Conservation (phyloP, 2,329 filamentous ascomycete genomes). For the Aspergillus neoniger region DNA sequence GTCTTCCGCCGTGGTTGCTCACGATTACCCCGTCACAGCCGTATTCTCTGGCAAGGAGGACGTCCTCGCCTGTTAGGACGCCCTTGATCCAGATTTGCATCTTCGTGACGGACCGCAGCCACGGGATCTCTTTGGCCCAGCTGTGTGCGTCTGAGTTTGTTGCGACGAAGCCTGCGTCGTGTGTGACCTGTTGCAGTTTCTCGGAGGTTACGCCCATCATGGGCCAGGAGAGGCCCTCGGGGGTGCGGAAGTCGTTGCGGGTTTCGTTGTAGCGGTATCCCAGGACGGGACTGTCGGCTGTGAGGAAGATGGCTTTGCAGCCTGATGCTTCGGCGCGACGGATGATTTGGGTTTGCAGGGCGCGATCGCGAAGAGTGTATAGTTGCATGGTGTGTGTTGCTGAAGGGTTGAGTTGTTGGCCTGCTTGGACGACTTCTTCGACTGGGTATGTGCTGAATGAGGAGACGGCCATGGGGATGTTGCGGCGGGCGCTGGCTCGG, state of each 20-base stretch:
- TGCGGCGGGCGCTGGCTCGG: constrained; percentile 46
- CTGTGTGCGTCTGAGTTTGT: constrained; percentile 29
- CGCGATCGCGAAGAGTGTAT: constrained; percentile 28
- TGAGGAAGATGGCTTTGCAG: constrained; percentile 55
- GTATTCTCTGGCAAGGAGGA: constrained; percentile 37
- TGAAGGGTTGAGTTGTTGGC: constrained; percentile 17
- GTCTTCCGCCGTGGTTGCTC: constrained; percentile 43
- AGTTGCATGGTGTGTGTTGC: constrained; percentile 28
- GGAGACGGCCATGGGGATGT: constrained; percentile 53
- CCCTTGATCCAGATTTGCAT: constrained; percentile 46
- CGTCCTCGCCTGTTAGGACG: constrained; percentile 38
- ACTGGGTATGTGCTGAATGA: constrained; percentile 49
- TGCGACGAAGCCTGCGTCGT: constrained; percentile 27
- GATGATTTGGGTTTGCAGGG: constrained; percentile 29
- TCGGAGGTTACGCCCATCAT: constrained; percentile 33
- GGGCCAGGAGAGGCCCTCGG: constrained; percentile 44
- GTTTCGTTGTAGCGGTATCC: constrained; percentile 57
- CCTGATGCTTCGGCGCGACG: constrained; percentile 35
- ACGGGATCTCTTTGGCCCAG: constrained; percentile 54
- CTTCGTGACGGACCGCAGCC: constrained; percentile 50
- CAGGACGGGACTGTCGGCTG: constrained; percentile 57
- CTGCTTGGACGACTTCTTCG: constrained; percentile 47
- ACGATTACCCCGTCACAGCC: constrained; percentile 41
- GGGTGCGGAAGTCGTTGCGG: constrained; percentile 53
- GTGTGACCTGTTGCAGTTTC: constrained; percentile 24